Percentiles rank a stretch among this genome's conserved stretches.
These are phyloP conservation scores for Grammothele lineata DNA, from an alignment of 768 basidiomycete species.

Conservation along the genomic window DNA sequence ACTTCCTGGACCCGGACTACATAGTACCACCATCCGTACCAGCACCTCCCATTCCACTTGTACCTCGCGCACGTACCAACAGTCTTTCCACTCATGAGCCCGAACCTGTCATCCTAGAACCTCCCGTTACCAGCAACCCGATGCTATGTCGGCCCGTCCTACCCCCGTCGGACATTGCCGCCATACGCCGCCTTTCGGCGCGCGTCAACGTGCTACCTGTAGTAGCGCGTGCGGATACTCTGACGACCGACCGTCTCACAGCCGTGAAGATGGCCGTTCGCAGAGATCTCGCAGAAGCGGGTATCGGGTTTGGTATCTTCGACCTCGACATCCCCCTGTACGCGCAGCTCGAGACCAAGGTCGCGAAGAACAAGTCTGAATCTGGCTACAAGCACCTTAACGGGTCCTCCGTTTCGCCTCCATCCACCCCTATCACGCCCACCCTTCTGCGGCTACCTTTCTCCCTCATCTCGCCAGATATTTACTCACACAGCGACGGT, in stretches of 20 bases:
- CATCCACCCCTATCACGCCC: conserved; percentile 60
- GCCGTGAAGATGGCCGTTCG: conserved; percentile 78
- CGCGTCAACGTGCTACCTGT: conserved; percentile 88
- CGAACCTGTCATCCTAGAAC: conserved; percentile 77
- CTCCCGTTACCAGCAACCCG: conserved; percentile 71
- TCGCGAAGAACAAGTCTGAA: conserved; percentile 27
- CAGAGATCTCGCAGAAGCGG: conserved; percentile 76
- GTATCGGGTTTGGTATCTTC: conserved; percentile 88
- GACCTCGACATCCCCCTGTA: conserved; percentile 60
- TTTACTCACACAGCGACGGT: conserved; percentile 81
- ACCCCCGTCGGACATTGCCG: conserved; percentile 65
- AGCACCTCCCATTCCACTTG: conserved; percentile 61
- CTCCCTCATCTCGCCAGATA: conserved; percentile 79
- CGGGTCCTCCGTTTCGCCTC: conserved; percentile 57
- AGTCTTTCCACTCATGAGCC: conserved; percentile 69
- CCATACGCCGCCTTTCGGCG: conserved; percentile 74
- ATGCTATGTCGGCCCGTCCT: conserved; percentile 63
- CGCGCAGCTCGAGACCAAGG: conserved; percentile 18
- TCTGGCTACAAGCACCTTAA: conserved; percentile 48
- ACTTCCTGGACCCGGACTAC: conserved; percentile 81
- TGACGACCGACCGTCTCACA: conserved; percentile 77
- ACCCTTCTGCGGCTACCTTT: conserved; percentile 71
- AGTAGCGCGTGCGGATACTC: conserved; percentile 73
- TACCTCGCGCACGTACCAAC: conserved; percentile 64
- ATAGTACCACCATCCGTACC: conserved; percentile 70